Percentiles rank a stretch among this genome's conserved stretches.
Evolutionary conservation across 1,139 yeast genomes (phyloP).

Genomic region (Yamadazyma epiphylla): DNA sequence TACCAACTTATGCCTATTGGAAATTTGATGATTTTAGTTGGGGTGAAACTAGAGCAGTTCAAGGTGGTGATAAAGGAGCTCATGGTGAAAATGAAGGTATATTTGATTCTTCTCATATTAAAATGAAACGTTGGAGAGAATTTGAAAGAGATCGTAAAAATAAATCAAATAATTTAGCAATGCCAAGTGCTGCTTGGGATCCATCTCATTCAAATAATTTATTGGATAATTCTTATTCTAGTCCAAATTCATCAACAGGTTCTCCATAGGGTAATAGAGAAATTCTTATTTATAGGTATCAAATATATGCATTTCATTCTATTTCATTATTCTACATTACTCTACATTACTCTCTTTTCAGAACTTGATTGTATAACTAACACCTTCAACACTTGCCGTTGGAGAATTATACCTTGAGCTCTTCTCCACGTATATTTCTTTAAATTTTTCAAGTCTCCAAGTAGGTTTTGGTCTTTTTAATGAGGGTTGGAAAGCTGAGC

Average conservation of each 20-base stretch:
- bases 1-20: slow-evolving; percentile 91
- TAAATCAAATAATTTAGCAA: slow-evolving; percentile 20
- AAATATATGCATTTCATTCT: no score
- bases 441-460: slow-evolving; percentile 38
- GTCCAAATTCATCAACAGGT: background rate
- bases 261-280: background rate
- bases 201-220: slow-evolving; percentile 33
- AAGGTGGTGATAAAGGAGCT: slow-evolving; percentile 60
- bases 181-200: slow-evolving; percentile 49
- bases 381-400: slow-evolving; percentile 1
- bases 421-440: slow-evolving; percentile 19
- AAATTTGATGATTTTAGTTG: slow-evolving; percentile 97
- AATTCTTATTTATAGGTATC: background rate
- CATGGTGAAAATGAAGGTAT: slow-evolving; percentile 75
- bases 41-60: slow-evolving; percentile 92
- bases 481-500: slow-evolving; percentile 41
- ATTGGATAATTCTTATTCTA: slow-evolving; percentile 22
- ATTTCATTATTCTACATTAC: no score
- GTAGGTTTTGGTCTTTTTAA: slow-evolving; percentile 29
- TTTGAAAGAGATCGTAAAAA: slow-evolving; percentile 67
- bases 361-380: background rate
- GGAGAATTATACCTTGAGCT: slow-evolving; percentile 8
- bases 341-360: background rate
- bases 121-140: slow-evolving; percentile 93
- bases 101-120: slow-evolving; percentile 83